Base-by-base conservation (phyloP, 1,284 basidiomycete genomes). In the Irpex rosettiformis region DNA sequence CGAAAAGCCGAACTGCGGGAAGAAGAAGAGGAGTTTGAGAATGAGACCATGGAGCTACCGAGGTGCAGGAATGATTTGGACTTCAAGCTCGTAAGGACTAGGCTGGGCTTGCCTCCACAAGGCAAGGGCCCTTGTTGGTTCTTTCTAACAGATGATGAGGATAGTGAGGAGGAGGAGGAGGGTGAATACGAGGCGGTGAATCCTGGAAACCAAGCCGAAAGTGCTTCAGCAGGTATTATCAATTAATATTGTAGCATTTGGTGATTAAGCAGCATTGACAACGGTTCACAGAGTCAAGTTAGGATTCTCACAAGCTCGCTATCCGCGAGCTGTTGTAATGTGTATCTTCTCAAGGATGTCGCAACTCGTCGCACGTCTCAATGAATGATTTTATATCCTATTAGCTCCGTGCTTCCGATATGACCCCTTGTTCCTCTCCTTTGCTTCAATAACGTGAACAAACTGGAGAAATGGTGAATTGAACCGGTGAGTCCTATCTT, bases 1-100 rank as follows among this genome's bases (percentile, higher is more conserved):
- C 21, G 55, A 7, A 54, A 56, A 27, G 22, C 37, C 13, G 52
- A 54, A 21, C 4, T 58, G 27, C 55, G 51, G 53, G 58, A 60
- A 47, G 60, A 63, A 10, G 79, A 81, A 58, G 71, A 73, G 3
- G 79, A 80, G 47, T 60, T 64, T 37, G 61, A 42, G 55, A 49
- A 51, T 22, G 57, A 61, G 51, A 42, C 56, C 60, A 77, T 78
- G 59, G 65, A 70, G 24, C 65, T 81, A 25, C 61, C 64, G 28
- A 28, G 27, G 49, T 65, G 64, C 45, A 51, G 22, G 42, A 52
- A 65, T 42, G 64, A 65, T 53, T 45, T 65, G 54, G 60, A 61
- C 29, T 63, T 65, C 33, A 56, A 45, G 53, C 37, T 65, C 16
- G 64, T 65, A 25, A 56, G 64, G 47, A 55, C 27, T 25, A 58